These are phyloP conservation scores for Pistacia vera DNA, from an alignment of 345 rosid species.

Conservation along the genomic window DNA sequence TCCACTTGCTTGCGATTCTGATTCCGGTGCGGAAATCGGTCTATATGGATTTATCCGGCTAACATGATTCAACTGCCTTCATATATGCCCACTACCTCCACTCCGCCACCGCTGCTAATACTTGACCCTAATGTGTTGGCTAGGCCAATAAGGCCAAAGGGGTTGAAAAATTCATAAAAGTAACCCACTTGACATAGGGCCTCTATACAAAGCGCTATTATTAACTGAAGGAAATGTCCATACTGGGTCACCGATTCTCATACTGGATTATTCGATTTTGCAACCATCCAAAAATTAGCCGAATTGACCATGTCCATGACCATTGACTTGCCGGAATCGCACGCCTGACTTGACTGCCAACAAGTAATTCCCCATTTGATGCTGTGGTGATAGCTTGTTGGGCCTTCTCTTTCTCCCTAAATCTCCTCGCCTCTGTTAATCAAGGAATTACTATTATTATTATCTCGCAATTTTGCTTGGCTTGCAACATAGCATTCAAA, in stretches of 20 bases:
- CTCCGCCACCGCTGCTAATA: constrained; percentile 31
- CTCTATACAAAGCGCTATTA: constrained; percentile 70
- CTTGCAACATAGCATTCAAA: constrained; percentile 50
- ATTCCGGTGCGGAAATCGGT: too few relatives aligned
- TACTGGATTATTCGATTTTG: constrained; percentile 69
- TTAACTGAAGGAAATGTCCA: constrained; percentile 88
- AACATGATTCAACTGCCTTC: too few relatives aligned
- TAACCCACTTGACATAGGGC: constrained; percentile 77
- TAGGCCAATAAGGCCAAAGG: constrained; percentile 80
- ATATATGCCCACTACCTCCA: too few relatives aligned
- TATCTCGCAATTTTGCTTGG: constrained; percentile 59
- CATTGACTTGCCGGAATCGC: constrained; percentile 57
- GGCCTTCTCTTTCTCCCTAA: constrained; percentile 62
- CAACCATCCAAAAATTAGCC: constrained; percentile 89
- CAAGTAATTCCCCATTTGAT: constrained; percentile 66
- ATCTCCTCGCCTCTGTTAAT: constrained; percentile 51
- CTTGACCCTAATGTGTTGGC: constrained; percentile 72
- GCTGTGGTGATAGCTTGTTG: constrained; percentile 49
- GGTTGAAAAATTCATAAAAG: constrained; percentile 92
- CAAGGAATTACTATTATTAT: constrained; percentile 32
- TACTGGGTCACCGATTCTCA: constrained; percentile 78
- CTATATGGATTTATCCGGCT: too few relatives aligned
- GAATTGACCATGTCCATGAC: constrained; percentile 66
- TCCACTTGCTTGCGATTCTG: too few relatives aligned
- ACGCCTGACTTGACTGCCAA: constrained; percentile 69